Conservation (phyloP, 1,284 basidiomycete genomes). For the Porphyrellus sp. region DNA sequence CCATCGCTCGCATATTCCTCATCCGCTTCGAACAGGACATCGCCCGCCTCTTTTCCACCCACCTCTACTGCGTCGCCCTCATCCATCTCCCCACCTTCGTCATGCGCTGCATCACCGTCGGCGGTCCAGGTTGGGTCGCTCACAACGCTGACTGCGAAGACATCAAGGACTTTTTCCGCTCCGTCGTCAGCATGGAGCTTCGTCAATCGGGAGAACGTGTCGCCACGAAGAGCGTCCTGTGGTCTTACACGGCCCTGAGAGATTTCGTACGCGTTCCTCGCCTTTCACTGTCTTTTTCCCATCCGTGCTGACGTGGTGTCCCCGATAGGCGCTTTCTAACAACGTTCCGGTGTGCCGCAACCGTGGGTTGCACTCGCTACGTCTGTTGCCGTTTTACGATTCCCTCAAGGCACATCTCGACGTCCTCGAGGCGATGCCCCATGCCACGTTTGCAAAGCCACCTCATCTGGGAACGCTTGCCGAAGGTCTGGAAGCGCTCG, state of each 20-base stretch:
- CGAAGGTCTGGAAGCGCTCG: constrained; percentile 54
- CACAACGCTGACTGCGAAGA: constrained; percentile 62
- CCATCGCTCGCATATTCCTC: constrained; percentile 60
- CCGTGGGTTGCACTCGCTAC: constrained; percentile 61
- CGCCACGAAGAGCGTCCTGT: constrained; percentile 70
- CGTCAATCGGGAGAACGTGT: constrained; percentile 69
- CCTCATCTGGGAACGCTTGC: constrained; percentile 56
- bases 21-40: constrained; percentile 69
- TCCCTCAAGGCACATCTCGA: constrained; percentile 59
- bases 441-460: constrained; percentile 56
- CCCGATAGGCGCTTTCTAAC: constrained; percentile 58
- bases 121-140: constrained; percentile 63
- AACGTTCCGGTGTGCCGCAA: constrained; percentile 59
- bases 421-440: constrained; percentile 51
- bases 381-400: constrained; percentile 55
- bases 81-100: constrained; percentile 63
- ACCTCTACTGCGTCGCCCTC: constrained; percentile 58
- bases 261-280: constrained; percentile 51
- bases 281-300: neutral
- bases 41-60: constrained; percentile 64
- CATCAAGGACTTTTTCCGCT: constrained; percentile 67
- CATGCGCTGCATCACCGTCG: constrained; percentile 56
- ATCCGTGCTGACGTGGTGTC: constrained; percentile 5
- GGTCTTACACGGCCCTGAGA: constrained; percentile 69
- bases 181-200: constrained; percentile 66